Evolutionary conservation across 129 eudicot genomes (phyloP), one percentile per base, ranked within the genome.

Genomic region (Flaveria linearis): DNA sequence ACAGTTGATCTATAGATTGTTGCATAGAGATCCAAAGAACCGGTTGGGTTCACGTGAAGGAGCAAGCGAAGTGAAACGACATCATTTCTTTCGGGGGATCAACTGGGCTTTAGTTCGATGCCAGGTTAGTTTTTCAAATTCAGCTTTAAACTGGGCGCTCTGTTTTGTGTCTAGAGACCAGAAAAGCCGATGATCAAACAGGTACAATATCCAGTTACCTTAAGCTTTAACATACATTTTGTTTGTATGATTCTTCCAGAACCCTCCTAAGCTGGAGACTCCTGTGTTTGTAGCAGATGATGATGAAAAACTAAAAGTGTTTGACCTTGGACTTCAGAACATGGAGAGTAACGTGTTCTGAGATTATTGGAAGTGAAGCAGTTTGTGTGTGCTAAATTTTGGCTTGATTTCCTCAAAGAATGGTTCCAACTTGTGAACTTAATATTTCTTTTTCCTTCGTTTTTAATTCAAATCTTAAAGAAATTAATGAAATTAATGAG

Each of bases 71-170:
- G 86, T 94, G 18, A 94, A 91, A 84, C 84, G 79, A 36, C 99
- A 94, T 73, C 96, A 91, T 0, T 94, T 94, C 82, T 94, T 94
- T 77, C 83, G 93, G 8, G 99, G 97, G 52, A 67, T 87, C 80
- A 94, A 91, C 14, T 94, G 99, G 99, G 96, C 99, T 81, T 81
- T 94, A 49, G 85, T 94, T 46, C 97, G 99, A 53, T 88, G 96
- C 85, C 80, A 84, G 99, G 99, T 91, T 82, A 39, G 10, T 18
- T 36, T 36, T 36, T 36, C 41, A 7, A 36, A 36, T 36, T 36
- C 41, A 36, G 41, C 41, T 36, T 36, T 36, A 5, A 4, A 36
- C 41, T 0, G 41, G 41, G 41, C 41, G 41, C 41, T 36, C 7
- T 36, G 41, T 36, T 36, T 36, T 36, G 8, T 36, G 41, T 36